A percentile compares a stretch with the other conserved stretches of the same genome.
phyloP scores from a whole-genome alignment of 306 rosid genomes.

The Medicago arabica region DNA sequence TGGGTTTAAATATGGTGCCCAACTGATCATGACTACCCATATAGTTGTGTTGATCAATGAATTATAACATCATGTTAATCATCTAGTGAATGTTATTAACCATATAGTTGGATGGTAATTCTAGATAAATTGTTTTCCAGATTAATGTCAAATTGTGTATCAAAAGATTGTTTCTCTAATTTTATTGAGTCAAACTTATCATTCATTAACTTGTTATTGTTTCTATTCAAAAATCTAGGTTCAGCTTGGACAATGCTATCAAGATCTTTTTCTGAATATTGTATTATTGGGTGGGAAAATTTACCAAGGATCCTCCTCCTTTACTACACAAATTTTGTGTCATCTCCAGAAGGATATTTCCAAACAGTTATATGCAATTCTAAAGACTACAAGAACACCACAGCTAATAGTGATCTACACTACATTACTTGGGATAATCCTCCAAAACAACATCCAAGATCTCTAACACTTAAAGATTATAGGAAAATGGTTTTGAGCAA shows the following conservation, averaged over 20 bases:
- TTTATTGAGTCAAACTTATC: background rate
- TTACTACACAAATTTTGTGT: slow-evolving; percentile 93
- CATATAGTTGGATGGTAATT: too few species aligned
- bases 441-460: slow-evolving; percentile 94
- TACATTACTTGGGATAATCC: slow-evolving; percentile 92
- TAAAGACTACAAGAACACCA: slow-evolving; percentile 65
- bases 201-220: slow-evolving; percentile 22
- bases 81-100: too few species aligned
- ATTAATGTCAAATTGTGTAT: too few species aligned
- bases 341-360: slow-evolving; percentile 92
- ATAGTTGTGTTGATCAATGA: too few species aligned
- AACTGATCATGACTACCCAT: too few species aligned
- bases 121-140: too few species aligned
- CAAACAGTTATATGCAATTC: slow-evolving; percentile 89
- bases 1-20: too few species aligned
- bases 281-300: slow-evolving; percentile 90
- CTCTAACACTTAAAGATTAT: slow-evolving; percentile 66
- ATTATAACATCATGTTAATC: too few species aligned
- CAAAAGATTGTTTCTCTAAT: too few species aligned
- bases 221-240: slow-evolving; percentile 51
- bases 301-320: slow-evolving; percentile 86
- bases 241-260: slow-evolving; percentile 95
- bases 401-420: slow-evolving; percentile 84
- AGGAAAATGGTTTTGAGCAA: slow-evolving; percentile 61
- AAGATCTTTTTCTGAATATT: slow-evolving; percentile 83